Conservation (phyloP, 2,329 filamentous ascomycete species). For the Ascosphaera aggregata region DNA sequence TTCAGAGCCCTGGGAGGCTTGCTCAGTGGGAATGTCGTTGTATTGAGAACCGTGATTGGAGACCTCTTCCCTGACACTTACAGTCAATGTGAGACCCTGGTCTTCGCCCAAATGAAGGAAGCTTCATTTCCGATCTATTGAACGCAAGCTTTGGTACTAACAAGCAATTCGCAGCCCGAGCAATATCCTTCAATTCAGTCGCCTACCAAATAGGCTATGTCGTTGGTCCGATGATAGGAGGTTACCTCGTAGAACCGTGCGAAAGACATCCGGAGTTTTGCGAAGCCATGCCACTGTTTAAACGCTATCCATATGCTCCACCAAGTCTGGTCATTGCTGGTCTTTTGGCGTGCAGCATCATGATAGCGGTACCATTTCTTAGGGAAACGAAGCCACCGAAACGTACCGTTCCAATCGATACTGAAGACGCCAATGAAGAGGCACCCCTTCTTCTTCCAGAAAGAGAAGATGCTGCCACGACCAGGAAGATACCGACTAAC, state of each 20-base stretch:
- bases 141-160: constrained; percentile 61
- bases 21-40: constrained; percentile 56
- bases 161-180: background rate
- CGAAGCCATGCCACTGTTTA: constrained; percentile 31
- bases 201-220: constrained; percentile 93
- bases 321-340: constrained; percentile 61
- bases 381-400: background rate
- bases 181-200: constrained; percentile 51
- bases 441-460: background rate
- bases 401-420: background rate
- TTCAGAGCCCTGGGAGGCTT: constrained; percentile 82
- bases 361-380: background rate
- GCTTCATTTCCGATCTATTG: constrained; percentile 92
- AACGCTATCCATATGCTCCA: constrained; percentile 53
- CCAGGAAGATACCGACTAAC: background rate
- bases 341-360: constrained; percentile 27
- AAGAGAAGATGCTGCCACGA: background rate
- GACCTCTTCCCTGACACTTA: background rate
- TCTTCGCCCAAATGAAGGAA: constrained; percentile 83
- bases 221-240: constrained; percentile 77
- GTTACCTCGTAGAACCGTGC: constrained; percentile 38
- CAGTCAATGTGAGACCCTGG: constrained; percentile 12
- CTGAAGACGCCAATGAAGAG: background rate
- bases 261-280: constrained; percentile 13
- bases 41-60: background rate